Conservation (phyloP, 805 yeast species). For the Blastobotrys muscicola region DNA sequence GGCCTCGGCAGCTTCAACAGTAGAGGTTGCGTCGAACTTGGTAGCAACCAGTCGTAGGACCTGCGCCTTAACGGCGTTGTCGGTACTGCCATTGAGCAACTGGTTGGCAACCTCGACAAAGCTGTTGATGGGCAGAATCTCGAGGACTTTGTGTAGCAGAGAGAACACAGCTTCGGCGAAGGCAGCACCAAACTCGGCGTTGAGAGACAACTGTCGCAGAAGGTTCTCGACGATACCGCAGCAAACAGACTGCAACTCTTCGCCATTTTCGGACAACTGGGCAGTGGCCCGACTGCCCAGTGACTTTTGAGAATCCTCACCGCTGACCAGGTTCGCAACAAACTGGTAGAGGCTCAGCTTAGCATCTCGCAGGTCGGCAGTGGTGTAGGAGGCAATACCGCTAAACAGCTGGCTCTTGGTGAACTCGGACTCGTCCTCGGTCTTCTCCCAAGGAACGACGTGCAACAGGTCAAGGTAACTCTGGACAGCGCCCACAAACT, state of each 20-base stretch:
- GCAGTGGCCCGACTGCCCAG: too few species aligned
- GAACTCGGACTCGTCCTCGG: slow-evolving; percentile 26
- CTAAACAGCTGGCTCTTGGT: slow-evolving; percentile 52
- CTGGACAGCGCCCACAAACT: slow-evolving; percentile 34
- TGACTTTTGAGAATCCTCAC: too few species aligned
- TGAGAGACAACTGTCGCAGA: neutral
- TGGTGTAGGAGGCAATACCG: slow-evolving; percentile 42
- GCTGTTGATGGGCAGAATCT: slow-evolving; percentile 63
- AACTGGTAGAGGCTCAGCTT: slow-evolving; percentile 1
- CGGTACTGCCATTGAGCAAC: slow-evolving; percentile 27
- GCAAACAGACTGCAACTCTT: neutral
- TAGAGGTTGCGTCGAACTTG: slow-evolving; percentile 63
- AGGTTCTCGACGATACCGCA: slow-evolving; percentile 7
- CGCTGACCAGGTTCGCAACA: neutral
- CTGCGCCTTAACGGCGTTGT: slow-evolving; percentile 46
- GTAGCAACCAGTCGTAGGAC: slow-evolving; percentile 52
- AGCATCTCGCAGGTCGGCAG: slow-evolving; percentile 6
- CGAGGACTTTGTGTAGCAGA: slow-evolving; percentile 53
- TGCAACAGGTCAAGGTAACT: slow-evolving; percentile 16
- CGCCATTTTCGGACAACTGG: too few species aligned
- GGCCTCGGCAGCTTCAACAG: slow-evolving; percentile 38
- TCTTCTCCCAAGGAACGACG: slow-evolving; percentile 28
- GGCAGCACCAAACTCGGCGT: slow-evolving; percentile 18
- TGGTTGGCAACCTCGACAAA: slow-evolving; percentile 56
- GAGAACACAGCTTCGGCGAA: slow-evolving; percentile 39